Percentiles rank a stretch among this genome's conserved stretches.
Evolutionary conservation across 805 yeast genomes (phyloP).

Genomic region (Grigorovia transvaalensis): DNA sequence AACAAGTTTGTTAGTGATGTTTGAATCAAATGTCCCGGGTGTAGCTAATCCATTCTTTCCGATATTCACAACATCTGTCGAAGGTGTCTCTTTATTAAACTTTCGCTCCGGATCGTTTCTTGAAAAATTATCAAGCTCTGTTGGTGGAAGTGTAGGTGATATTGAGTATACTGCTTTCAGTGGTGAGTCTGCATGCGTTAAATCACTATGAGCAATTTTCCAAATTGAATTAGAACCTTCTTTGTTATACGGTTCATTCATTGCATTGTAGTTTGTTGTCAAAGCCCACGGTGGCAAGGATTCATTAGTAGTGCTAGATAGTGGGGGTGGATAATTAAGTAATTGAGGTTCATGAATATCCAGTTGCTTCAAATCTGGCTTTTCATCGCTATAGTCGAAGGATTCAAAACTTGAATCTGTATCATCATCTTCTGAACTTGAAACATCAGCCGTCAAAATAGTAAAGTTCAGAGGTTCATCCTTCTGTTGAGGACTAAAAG

Average conservation of each 20-base stretch:
- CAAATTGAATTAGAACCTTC: conserved; percentile 21
- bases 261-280: conserved; percentile 2
- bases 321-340: conserved; percentile 7
- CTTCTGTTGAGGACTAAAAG: conserved; percentile 25
- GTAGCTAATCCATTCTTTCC: background rate
- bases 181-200: conserved; percentile 14
- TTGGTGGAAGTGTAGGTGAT: background rate
- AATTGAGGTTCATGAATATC: conserved; percentile 17
- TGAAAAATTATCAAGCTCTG: background rate
- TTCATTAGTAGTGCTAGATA: conserved; percentile 6
- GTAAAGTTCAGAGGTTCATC: conserved; percentile 27
- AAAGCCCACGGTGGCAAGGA: conserved; percentile 10
- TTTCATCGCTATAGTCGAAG: conserved; percentile 14
- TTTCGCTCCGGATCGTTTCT: background rate
- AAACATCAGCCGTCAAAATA: conserved; percentile 21
- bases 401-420: conserved; percentile 22
- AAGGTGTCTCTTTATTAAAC: background rate
- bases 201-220: conserved; percentile 16
- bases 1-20: background rate
- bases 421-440: conserved; percentile 27
- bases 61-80: background rate
- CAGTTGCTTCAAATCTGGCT: conserved; percentile 10
- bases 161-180: conserved; percentile 10
- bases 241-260: conserved; percentile 9
- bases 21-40: background rate